Base-by-base conservation (phyloP, 2,329 filamentous ascomycete genomes). In the Nannizzia gypsea region DNA sequence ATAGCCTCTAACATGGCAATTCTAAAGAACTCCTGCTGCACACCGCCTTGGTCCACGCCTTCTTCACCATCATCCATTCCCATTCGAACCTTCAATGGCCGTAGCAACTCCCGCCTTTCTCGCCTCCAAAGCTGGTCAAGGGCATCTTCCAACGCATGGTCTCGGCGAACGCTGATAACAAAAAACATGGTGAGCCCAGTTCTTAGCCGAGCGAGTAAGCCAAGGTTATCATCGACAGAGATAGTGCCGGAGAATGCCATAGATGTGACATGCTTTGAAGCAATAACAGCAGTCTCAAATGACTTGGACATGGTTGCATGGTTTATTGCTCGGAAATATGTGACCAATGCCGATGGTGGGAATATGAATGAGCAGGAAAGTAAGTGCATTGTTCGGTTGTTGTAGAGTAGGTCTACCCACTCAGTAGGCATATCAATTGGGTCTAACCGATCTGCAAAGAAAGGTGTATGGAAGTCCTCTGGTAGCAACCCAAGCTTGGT, bases 11-110 rank as follows among this genome's bases (percentile, higher is more conserved):
- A 83, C 66, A 96, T 85, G 17, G 89, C 84, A 28, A 96, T 75
- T 15, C 90, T 84, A 75, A 99, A 97, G 70, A 96, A 97, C 64
- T 99, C 93, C 70, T 96, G 91, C 67, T 96, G 92, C 0, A 99
- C 91, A 63, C 93, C 93, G 48, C 93, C 93, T 56, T 92, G 90
- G 71, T 99, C 93, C 36, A 95, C 83, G 0, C 93, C 93, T 70
- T 95, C 86, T 71, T 97, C 93, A 31, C 90, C 89, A 58, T 80
- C 79, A 36, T 89, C 85, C 69, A 90, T 87, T 2, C 90, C 90
- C 60, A 97, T 82, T 57, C 89, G 86, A 6, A 99, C 86, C 67
- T 96, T 96, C 36, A 99, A 75, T 0, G 93, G 93, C 26, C 90
- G 83, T 67, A 92, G 77, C 2, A 97, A 77, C 73, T 96, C 90